Percentiles rank a stretch among this genome's conserved stretches.
Conservation (phyloP, 2,329 filamentous ascomycete species). For the Scopulariopsis brevicaulis region DNA sequence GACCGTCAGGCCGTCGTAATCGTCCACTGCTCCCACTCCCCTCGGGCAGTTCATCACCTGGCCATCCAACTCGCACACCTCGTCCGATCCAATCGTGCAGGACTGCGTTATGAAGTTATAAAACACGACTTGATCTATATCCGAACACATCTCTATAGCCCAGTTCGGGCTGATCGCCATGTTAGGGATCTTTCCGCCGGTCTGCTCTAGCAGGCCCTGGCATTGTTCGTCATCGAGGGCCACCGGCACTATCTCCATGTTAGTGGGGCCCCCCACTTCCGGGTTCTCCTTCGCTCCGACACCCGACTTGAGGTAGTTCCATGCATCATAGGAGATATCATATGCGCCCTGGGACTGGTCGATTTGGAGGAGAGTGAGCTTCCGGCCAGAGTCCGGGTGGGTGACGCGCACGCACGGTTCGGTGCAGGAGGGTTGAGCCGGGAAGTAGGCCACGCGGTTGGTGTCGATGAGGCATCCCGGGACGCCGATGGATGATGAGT, state of each 20-base stretch:
- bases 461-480: slow-evolving; percentile 40
- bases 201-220: slow-evolving; percentile 28
- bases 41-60: neutral
- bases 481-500: slow-evolving; percentile 35
- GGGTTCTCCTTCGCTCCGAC: slow-evolving; percentile 32
- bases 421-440: slow-evolving; percentile 29
- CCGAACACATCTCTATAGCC: slow-evolving; percentile 29
- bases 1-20: neutral
- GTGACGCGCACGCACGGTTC: slow-evolving; percentile 27
- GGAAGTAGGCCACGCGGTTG: slow-evolving; percentile 41
- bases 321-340: slow-evolving; percentile 40
- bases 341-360: slow-evolving; percentile 25
- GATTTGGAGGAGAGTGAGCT: slow-evolving; percentile 13
- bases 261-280: slow-evolving; percentile 31
- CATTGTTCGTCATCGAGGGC: slow-evolving; percentile 33
- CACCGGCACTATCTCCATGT: slow-evolving; percentile 29
- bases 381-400: slow-evolving; percentile 8
- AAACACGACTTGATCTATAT: slow-evolving; percentile 6
- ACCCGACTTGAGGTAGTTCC: slow-evolving; percentile 38
- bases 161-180: slow-evolving; percentile 43
- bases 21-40: neutral
- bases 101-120: neutral
- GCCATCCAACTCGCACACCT: neutral
- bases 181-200: slow-evolving; percentile 26
- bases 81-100: neutral